phyloP scores from a whole-genome alignment of 176 grass and related monocot genomes.

The Rhynchospora breviuscula region DNA sequence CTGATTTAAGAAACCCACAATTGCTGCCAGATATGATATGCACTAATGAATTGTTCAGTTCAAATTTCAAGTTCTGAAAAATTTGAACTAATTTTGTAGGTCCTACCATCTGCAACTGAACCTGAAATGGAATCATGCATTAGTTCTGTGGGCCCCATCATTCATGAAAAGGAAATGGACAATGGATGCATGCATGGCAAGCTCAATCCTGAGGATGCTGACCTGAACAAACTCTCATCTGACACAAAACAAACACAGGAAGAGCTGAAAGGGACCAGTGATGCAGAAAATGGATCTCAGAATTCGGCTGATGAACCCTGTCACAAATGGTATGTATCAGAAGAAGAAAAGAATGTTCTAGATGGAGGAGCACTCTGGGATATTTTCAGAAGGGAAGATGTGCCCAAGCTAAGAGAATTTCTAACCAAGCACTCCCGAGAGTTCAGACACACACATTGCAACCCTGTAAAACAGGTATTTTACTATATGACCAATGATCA shows the following conservation, averaged over 20 bases:
- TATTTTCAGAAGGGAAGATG: constrained; percentile 85
- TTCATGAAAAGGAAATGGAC: constrained; percentile 18
- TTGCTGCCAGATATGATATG: not conserved
- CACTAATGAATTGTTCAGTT: constrained; percentile 11
- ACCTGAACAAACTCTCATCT: not conserved
- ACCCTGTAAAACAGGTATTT: constrained; percentile 50
- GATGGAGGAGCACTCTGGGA: constrained; percentile 70
- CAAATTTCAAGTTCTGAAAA: constrained; percentile 6
- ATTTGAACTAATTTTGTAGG: not conserved
- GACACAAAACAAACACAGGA: not conserved
- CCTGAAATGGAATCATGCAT: constrained; percentile 12
- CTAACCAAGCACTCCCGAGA: constrained; percentile 56
- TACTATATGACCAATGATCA: not conserved
- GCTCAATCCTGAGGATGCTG: not conserved
- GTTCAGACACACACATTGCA: constrained; percentile 56
- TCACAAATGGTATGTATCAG: not conserved
- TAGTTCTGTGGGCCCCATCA: not conserved
- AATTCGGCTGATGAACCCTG: not conserved
- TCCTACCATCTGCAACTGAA: constrained; percentile 20
- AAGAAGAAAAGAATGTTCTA: constrained; percentile 2
- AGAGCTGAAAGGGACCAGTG: constrained; percentile 1
- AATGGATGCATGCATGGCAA: constrained; percentile 10
- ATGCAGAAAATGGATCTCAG: not conserved
- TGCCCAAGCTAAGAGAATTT: constrained; percentile 53
- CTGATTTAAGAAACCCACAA: not conserved